These are phyloP conservation scores for Neostapfia colusana DNA, from an alignment of 176 grass and related monocot genomes.

Conservation along the genomic window DNA sequence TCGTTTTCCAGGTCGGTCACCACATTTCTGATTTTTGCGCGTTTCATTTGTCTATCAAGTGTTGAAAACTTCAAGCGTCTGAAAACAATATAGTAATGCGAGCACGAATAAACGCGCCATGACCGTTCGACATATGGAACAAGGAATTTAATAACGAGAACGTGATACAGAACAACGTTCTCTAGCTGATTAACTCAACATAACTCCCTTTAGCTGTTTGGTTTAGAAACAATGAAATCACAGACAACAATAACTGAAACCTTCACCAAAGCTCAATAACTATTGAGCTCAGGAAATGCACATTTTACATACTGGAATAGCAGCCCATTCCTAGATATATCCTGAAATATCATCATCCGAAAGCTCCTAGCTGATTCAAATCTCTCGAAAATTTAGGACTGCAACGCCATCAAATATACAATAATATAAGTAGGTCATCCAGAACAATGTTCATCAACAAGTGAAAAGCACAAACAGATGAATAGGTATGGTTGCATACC, in stretches of 20 bases:
- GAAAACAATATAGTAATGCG: no score
- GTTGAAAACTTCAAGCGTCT: no score
- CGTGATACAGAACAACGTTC: not conserved
- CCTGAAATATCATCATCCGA: constrained; percentile 30
- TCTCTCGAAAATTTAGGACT: constrained; percentile 50
- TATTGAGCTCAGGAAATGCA: constrained; percentile 48
- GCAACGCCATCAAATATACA: not conserved
- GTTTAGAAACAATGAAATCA: constrained; percentile 42
- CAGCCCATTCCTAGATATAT: constrained; percentile 34
- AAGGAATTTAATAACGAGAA: not conserved
- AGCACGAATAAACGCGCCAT: no score
- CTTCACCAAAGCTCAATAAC: constrained; percentile 38
- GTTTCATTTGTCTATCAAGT: no score
- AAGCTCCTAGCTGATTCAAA: constrained; percentile 40
- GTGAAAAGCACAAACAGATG: not conserved
- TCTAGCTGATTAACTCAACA: constrained; percentile 28
- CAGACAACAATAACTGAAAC: constrained; percentile 37
- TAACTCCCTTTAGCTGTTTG: constrained; percentile 38
- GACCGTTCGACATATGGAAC: not conserved
- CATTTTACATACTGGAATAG: constrained; percentile 46
- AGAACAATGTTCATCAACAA: not conserved
- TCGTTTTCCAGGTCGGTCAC: no score
- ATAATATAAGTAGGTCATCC: not conserved
- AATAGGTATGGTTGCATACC: constrained; percentile 13
- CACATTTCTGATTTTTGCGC: not conserved